Conservation (phyloP, 2,329 filamentous ascomycete species). For the Ascochyta fabae region DNA sequence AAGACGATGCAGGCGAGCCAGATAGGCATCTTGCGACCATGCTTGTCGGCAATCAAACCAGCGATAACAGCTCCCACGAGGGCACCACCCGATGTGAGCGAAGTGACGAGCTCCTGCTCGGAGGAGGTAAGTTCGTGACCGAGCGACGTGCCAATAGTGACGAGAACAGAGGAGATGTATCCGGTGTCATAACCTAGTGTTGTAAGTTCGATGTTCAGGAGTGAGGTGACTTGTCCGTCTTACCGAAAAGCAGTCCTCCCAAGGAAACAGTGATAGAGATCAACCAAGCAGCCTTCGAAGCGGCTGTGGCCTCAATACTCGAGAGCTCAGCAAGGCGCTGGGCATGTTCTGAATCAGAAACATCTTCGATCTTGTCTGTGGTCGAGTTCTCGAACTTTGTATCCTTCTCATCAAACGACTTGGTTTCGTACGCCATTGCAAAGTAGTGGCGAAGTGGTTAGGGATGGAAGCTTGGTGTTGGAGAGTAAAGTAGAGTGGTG, state of each 20-base stretch:
- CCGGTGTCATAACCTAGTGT: constrained; percentile 46
- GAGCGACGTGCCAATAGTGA: constrained; percentile 45
- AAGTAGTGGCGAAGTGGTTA: not conserved
- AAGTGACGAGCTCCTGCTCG: constrained; percentile 50
- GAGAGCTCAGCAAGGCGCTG: constrained; percentile 32
- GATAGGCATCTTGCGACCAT: constrained; percentile 42
- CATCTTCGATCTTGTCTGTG: constrained; percentile 32
- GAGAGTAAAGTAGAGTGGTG: not conserved
- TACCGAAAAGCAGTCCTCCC: constrained; percentile 39
- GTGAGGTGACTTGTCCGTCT: not conserved
- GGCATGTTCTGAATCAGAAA: constrained; percentile 24
- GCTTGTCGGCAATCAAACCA: constrained; percentile 46
- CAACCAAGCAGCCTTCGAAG: constrained; percentile 38
- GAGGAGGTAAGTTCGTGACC: constrained; percentile 38
- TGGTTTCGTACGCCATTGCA: constrained; percentile 14
- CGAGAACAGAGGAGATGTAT: constrained; percentile 48
- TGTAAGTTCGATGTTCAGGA: not conserved
- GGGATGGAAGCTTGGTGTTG: not conserved
- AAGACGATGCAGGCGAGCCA: constrained; percentile 38
- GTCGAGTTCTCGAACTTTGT: constrained; percentile 22
- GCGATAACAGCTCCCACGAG: constrained; percentile 48
- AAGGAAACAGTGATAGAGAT: constrained; percentile 39
- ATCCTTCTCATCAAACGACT: constrained; percentile 20
- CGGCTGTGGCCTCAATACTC: constrained; percentile 36
- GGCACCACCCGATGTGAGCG: constrained; percentile 47